Conservation (phyloP, 2,329 filamentous ascomycete species). For the Fusarium tricinctum region DNA sequence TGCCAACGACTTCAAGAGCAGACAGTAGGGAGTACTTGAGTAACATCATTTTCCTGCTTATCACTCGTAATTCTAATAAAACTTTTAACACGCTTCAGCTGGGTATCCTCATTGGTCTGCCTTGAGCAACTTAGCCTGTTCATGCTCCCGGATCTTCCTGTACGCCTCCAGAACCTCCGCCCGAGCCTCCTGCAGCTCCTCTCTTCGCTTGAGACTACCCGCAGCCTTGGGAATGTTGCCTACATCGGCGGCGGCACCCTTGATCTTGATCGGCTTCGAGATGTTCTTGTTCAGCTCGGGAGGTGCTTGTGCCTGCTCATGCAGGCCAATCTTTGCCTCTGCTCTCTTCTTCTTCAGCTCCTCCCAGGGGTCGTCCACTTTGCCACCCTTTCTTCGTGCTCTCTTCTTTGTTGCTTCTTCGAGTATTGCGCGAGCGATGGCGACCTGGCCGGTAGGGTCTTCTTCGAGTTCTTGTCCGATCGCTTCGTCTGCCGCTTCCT, state of each 20-base stretch:
- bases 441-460: conserved; percentile 64
- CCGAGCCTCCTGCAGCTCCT: conserved; percentile 56
- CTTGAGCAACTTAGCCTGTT: conserved; percentile 53
- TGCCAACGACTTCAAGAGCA: neutral
- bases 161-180: conserved; percentile 58
- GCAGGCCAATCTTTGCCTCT: conserved; percentile 64
- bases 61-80: neutral
- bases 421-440: conserved; percentile 61
- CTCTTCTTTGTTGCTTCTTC: conserved; percentile 53
- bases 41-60: neutral
- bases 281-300: conserved; percentile 74
- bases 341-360: conserved; percentile 77
- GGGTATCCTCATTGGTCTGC: conserved; percentile 19
- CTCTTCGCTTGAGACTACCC: conserved; percentile 57
- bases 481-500: conserved; percentile 75
- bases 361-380: conserved; percentile 83
- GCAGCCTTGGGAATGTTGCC: conserved; percentile 56
- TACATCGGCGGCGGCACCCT: conserved; percentile 55
- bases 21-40: neutral
- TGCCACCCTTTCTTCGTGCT: conserved; percentile 61
- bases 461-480: conserved; percentile 74
- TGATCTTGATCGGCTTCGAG: conserved; percentile 53
- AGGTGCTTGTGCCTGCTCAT: conserved; percentile 79
- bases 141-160: conserved; percentile 56
- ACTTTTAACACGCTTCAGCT: conserved; percentile 15